Evolutionary conservation across 75 land plant species (phyloP).

Genomic region (Sequoia sempervirens): DNA sequence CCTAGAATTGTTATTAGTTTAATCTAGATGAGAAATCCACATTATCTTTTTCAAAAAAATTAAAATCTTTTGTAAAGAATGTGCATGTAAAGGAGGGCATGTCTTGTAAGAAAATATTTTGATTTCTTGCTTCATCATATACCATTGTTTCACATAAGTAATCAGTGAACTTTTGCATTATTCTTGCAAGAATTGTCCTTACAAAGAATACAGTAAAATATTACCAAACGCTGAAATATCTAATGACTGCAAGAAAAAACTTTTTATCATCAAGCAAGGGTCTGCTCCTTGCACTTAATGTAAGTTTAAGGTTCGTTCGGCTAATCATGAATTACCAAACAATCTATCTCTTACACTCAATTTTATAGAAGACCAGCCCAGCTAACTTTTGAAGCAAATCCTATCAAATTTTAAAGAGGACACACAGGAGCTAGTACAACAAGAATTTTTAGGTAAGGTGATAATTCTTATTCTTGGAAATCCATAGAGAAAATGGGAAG

Average conservation of each 20-base stretch:
- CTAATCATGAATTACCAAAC: neutral
- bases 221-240: neutral
- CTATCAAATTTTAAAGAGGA: neutral
- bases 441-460: neutral
- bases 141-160: neutral
- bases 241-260: neutral
- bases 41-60: neutral
- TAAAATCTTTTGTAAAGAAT: neutral
- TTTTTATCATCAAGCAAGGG: neutral
- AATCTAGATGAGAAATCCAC: constrained; percentile 5
- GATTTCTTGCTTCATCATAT: neutral
- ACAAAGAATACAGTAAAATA: neutral
- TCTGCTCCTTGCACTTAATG: neutral
- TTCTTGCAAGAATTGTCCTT: neutral
- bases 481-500: neutral
- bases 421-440: neutral
- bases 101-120: neutral
- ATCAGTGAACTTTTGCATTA: neutral
- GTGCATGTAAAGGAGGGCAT: neutral
- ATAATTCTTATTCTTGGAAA: neutral
- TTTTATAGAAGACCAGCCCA: neutral
- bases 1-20: neutral
- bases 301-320: neutral
- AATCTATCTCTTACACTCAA: neutral
- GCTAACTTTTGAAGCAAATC: neutral